phyloP scores from a whole-genome alignment of 1,284 basidiomycete genomes.

The Ganoderma sp. region DNA sequence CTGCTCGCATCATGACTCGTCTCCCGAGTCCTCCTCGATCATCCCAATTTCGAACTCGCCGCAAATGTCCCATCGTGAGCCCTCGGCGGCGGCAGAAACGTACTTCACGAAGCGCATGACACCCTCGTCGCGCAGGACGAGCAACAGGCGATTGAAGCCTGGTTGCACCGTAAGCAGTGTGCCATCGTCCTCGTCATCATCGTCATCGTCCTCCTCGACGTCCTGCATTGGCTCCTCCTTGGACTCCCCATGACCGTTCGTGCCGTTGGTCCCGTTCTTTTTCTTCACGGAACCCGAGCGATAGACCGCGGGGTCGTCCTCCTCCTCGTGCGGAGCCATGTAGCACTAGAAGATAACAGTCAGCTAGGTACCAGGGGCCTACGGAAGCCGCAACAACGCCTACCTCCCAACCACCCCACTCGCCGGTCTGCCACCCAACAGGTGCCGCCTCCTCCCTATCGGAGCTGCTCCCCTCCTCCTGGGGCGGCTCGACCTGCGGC shows the following conservation, averaged over 20 bases:
- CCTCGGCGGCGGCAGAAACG: constrained; percentile 84
- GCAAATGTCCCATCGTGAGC: constrained; percentile 90
- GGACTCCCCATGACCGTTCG: constrained; percentile 37
- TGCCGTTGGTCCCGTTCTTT: constrained; percentile 36
- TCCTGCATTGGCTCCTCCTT: constrained; percentile 29
- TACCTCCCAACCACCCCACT: constrained; percentile 96
- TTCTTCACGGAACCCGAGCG: constrained; percentile 66
- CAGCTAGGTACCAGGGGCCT: constrained; percentile 16
- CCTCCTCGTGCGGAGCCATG: constrained; percentile 92
- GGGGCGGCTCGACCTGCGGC: constrained; percentile 61
- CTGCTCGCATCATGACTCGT: constrained; percentile 24
- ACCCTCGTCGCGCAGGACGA: constrained; percentile 91
- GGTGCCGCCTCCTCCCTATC: constrained; percentile 39
- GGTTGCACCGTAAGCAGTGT: constrained; percentile 91
- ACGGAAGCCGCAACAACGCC: constrained; percentile 29
- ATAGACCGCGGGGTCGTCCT: constrained; percentile 94
- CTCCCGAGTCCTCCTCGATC: constrained; percentile 53
- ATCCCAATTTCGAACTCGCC: constrained; percentile 88
- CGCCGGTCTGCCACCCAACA: constrained; percentile 75
- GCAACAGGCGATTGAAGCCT: constrained; percentile 87
- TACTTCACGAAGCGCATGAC: constrained; percentile 97
- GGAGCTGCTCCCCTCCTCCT: constrained; percentile 42
- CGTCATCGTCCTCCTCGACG: constrained; percentile 47
- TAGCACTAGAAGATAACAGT: constrained; percentile 67
- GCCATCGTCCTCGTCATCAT: constrained; percentile 78